phyloP scores from a whole-genome alignment of 2,329 filamentous ascomycete genomes.

The Fonsecaea multimorphosa region DNA sequence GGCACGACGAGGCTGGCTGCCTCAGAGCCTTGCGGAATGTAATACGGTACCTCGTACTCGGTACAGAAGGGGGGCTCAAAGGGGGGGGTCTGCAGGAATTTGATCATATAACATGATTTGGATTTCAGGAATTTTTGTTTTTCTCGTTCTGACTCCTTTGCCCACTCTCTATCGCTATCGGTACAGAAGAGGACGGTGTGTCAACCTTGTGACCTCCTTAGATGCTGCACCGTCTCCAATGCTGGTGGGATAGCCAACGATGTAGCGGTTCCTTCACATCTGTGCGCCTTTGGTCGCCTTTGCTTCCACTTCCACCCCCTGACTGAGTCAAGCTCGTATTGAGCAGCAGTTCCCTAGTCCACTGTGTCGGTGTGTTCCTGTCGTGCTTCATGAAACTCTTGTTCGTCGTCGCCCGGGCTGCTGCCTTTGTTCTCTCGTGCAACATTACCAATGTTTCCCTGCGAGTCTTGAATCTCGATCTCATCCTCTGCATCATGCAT shows the following conservation, averaged over 20 bases:
- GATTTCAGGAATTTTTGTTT: background rate
- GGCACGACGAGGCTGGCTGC: no score
- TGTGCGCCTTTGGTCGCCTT: background rate
- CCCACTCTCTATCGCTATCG: background rate
- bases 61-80: no score
- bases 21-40: background rate
- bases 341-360: constrained; percentile 1
- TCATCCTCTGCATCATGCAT: constrained; percentile 20
- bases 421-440: constrained; percentile 9
- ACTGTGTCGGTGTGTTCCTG: constrained; percentile 1
- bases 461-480: constrained; percentile 32
- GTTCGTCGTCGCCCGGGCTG: constrained; percentile 19
- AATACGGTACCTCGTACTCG: no score
- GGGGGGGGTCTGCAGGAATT: no score
- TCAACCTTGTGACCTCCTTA: background rate
- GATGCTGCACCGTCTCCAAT: background rate
- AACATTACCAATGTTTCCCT: constrained; percentile 14
- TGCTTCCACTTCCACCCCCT: background rate
- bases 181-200: background rate
- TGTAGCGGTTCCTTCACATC: background rate
- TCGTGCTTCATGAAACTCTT: constrained; percentile 27
- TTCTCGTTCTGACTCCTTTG: no score
- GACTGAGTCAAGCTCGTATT: background rate
- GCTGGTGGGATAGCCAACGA: background rate
- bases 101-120: background rate